phyloP scores from a whole-genome alignment of 352 stramenopile species.

The Phytophthora syringae region DNA sequence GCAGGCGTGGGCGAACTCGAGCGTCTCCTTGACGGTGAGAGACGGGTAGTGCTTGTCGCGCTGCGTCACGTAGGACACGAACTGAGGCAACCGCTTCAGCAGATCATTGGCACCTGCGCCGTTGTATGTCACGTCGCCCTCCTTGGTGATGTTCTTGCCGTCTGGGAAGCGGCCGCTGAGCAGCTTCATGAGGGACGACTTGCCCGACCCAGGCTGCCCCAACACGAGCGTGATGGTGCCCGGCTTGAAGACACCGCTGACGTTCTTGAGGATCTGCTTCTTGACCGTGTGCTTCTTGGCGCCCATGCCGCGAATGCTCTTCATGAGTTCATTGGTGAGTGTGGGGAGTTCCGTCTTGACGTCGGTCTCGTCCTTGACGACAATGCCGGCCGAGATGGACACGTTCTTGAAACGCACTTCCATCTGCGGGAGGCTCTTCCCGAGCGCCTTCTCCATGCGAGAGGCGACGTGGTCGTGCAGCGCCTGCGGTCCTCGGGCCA shows the following conservation, averaged over 20 bases:
- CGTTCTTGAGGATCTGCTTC: conserved; percentile 50
- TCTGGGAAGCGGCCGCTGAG: conserved; percentile 47
- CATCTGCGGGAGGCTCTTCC: conserved; percentile 44
- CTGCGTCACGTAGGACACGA: conserved; percentile 49
- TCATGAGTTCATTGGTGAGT: conserved; percentile 32
- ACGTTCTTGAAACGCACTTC: conserved; percentile 51
- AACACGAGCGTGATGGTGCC: conserved; percentile 58
- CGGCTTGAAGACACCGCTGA: conserved; percentile 48
- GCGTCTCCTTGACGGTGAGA: conserved; percentile 62
- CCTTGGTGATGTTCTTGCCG: conserved; percentile 37
- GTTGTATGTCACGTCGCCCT: conserved; percentile 56
- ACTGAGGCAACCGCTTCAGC: conserved; percentile 23
- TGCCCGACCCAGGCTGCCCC: conserved; percentile 53
- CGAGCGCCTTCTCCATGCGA: conserved; percentile 34
- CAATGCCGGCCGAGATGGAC: conserved; percentile 40
- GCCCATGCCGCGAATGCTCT: conserved; percentile 14
- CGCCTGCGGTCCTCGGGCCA: conserved; percentile 36
- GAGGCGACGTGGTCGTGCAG: conserved; percentile 43
- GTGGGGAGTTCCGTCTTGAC: conserved; percentile 28
- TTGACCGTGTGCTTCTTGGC: conserved; percentile 37
- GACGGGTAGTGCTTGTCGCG: conserved; percentile 48
- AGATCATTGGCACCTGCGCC: conserved; percentile 17
- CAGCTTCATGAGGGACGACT: conserved; percentile 62
- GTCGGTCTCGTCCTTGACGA: conserved; percentile 26
- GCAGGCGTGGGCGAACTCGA: conserved; percentile 47